phyloP scores from a whole-genome alignment of 176 grass and related monocot species.

The Oryza meridionalis region DNA sequence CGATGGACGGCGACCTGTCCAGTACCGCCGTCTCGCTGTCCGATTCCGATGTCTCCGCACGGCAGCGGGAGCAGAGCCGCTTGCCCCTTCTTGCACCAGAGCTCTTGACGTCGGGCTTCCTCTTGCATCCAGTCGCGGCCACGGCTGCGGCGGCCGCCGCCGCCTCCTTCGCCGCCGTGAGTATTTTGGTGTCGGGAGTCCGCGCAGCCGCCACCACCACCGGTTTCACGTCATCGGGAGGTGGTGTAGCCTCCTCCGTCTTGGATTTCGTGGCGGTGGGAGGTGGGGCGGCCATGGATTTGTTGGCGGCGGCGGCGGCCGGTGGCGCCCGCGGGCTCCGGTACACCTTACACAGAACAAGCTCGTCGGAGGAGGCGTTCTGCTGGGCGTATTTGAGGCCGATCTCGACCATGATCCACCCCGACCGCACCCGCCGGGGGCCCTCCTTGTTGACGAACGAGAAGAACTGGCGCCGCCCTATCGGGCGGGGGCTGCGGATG shows the following conservation, averaged over 20 bases:
- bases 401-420: conserved; percentile 60
- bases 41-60: conserved; percentile 14
- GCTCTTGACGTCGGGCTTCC: background rate
- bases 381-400: conserved; percentile 6
- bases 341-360: conserved; percentile 43
- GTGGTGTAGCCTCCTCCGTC: background rate
- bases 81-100: background rate
- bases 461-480: conserved; percentile 53
- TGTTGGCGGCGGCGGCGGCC: background rate
- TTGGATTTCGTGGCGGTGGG: background rate
- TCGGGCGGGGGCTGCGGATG: background rate
- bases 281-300: background rate
- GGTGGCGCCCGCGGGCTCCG: conserved; percentile 18
- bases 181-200: background rate
- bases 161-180: background rate
- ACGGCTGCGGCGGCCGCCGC: background rate
- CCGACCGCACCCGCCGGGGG: conserved; percentile 22
- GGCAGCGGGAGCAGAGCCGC: conserved; percentile 10
- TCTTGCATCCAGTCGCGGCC: background rate
- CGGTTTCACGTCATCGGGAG: background rate
- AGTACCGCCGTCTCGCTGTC: conserved; percentile 5
- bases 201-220: background rate
- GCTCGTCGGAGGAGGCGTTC: background rate
- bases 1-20: background rate
- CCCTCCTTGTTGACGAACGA: conserved; percentile 41